Evolutionary conservation across 2,329 filamentous ascomycete genomes (phyloP).

Genomic region (Zasmidium cellare): DNA sequence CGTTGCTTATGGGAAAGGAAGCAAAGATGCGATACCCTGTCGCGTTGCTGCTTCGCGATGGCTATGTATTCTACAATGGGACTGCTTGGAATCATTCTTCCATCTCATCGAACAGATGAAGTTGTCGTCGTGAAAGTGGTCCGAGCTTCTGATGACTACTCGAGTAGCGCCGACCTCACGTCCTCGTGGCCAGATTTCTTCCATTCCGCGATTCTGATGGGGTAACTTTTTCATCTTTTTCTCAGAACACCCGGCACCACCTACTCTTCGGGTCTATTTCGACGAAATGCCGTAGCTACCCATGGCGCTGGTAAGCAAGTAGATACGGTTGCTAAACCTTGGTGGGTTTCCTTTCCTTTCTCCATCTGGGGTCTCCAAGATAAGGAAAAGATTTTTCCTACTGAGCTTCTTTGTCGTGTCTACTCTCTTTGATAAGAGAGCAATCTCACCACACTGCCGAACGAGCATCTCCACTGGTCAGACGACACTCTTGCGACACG

Average conservation of each 20-base stretch:
- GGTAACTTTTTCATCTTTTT: slow-evolving; percentile 13
- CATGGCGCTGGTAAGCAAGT: slow-evolving; percentile 1
- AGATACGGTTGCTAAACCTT: no score
- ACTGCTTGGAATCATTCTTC: no score
- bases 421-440: slow-evolving; percentile 12
- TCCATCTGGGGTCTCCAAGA: neutral
- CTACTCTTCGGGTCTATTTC: slow-evolving; percentile 18
- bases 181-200: neutral
- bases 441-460: no score
- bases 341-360: neutral
- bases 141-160: neutral
- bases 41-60: neutral
- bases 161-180: neutral
- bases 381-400: slow-evolving; percentile 17
- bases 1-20: neutral
- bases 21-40: neutral
- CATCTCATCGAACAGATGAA: no score
- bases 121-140: no score
- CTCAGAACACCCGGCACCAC: slow-evolving; percentile 15
- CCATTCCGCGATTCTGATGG: slow-evolving; percentile 17
- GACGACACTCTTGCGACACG: neutral
- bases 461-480: neutral
- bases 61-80: neutral
- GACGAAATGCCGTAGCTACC: neutral
- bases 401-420: slow-evolving; percentile 1